These are phyloP conservation scores for Alternaria angustiovoidea DNA, from an alignment of 2,329 filamentous ascomycete species.

Conservation along the genomic window DNA sequence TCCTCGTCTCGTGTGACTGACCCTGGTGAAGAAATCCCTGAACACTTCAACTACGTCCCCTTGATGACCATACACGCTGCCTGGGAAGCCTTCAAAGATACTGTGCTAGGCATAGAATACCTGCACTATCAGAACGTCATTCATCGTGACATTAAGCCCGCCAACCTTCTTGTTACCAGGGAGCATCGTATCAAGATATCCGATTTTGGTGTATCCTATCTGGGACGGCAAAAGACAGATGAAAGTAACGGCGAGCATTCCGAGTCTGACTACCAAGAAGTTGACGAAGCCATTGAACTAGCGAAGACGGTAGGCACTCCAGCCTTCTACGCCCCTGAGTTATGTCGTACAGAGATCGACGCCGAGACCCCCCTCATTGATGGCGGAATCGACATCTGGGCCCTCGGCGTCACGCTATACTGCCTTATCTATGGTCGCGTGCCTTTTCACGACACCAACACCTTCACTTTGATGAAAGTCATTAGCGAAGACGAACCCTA, in stretches of 20 bases:
- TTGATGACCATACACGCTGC: conserved; percentile 88
- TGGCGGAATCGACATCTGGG: conserved; percentile 97
- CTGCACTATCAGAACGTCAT: conserved; percentile 66
- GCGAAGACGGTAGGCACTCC: conserved; percentile 98
- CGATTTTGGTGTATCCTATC: conserved; percentile 97
- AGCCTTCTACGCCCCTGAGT: conserved; percentile 95
- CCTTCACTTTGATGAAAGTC: conserved; percentile 88
- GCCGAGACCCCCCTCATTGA: conserved; percentile 77
- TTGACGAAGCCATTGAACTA: conserved; percentile 93
- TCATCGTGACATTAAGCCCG: conserved; percentile 64
- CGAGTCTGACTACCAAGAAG: conserved; percentile 83
- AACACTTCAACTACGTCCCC: conserved; percentile 92
- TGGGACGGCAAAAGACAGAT: conserved; percentile 85
- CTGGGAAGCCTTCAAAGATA: conserved; percentile 87
- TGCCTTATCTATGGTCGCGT: conserved; percentile 94
- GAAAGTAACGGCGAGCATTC: conserved; percentile 75
- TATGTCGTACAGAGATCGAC: conserved; percentile 85
- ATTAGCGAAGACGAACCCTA: conserved; percentile 94
- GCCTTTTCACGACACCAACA: conserved; percentile 90
- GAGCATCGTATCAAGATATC: conserved; percentile 95
- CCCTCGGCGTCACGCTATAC: conserved; percentile 92
- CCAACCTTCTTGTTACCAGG: conserved; percentile 87
- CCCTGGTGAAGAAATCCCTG: conserved; percentile 68
- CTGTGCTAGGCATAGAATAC: conserved; percentile 91
- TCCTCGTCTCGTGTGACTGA: conserved; percentile 64